phyloP scores from a whole-genome alignment of 2,329 filamentous ascomycete species.

The Paraphaeosphaeria sporulosa region DNA sequence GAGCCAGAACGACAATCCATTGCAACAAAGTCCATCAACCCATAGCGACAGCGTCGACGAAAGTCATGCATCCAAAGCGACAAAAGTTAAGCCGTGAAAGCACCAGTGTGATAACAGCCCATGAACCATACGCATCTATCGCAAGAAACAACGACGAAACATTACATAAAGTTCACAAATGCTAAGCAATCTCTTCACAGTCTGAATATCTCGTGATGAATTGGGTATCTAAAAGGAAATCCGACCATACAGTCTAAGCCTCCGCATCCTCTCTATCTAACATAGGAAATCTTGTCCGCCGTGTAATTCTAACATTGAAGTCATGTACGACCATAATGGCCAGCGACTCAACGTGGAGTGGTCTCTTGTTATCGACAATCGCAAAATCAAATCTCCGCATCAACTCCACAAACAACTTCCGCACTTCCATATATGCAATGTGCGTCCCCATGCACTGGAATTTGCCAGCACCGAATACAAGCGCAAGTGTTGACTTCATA shows the following conservation, averaged over 20 bases:
- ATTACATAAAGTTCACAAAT: not conserved
- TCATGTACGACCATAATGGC: constrained; percentile 10
- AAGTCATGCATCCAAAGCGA: not conserved
- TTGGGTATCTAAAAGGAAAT: constrained; percentile 3
- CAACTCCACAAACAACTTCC: constrained; percentile 53
- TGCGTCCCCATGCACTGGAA: constrained; percentile 45
- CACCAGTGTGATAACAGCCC: not conserved
- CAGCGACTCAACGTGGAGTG: constrained; percentile 1
- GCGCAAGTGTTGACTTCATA: constrained; percentile 44
- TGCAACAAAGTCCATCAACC: not conserved
- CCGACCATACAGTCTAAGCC: not conserved
- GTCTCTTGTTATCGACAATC: constrained; percentile 27
- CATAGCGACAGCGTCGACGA: not conserved
- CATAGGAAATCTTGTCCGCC: constrained; percentile 8
- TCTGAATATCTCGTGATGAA: not conserved
- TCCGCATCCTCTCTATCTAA: not conserved
- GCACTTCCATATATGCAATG: constrained; percentile 48
- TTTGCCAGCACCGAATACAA: constrained; percentile 49
- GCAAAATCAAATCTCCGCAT: constrained; percentile 43
- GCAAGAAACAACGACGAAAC: not conserved
- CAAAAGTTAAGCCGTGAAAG: not conserved
- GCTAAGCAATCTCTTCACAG: not conserved
- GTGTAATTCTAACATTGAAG: constrained; percentile 3
- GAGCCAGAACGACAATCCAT: not conserved
- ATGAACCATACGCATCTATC: not conserved